phyloP scores from a whole-genome alignment of 352 stramenopile genomes.

The Pythium plurisporium region DNA sequence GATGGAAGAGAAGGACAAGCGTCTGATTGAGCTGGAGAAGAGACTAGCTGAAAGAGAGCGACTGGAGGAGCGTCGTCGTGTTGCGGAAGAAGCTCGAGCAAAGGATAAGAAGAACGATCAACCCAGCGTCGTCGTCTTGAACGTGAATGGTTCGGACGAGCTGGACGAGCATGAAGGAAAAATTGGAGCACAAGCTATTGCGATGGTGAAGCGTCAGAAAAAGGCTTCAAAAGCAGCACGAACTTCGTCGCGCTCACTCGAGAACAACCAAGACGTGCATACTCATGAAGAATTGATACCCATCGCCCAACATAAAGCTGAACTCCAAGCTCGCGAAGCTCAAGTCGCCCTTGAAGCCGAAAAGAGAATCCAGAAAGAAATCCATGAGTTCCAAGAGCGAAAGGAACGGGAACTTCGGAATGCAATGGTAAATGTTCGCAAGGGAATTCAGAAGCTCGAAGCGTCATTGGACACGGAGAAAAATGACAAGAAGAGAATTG shows the following conservation, averaged over 20 bases:
- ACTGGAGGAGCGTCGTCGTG: conserved; percentile 16
- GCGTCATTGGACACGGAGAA: conserved; percentile 38
- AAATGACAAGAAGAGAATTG: conserved; percentile 42
- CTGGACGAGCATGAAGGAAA: conserved; percentile 26
- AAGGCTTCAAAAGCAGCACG: background rate
- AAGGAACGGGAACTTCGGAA: conserved; percentile 65
- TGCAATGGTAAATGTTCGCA: conserved; percentile 70
- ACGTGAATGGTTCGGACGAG: conserved; percentile 41
- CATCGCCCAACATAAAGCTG: conserved; percentile 48
- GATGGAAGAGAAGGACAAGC: conserved; percentile 55
- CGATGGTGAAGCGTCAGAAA: conserved; percentile 19
- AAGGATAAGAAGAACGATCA: conserved; percentile 16
- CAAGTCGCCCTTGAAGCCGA: conserved; percentile 46
- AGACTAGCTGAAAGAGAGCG: conserved; percentile 40
- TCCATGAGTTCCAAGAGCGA: conserved; percentile 54
- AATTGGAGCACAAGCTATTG: conserved; percentile 19
- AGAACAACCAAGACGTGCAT: conserved; percentile 13
- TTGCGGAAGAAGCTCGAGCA: background rate
- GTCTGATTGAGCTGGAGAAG: conserved; percentile 43
- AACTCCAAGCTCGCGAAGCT: conserved; percentile 50
- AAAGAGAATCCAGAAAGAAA: conserved; percentile 43
- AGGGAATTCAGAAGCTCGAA: conserved; percentile 70
- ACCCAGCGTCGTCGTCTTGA: conserved; percentile 61
- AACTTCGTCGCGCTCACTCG: background rate
- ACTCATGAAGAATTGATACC: conserved; percentile 29